Evolutionary conservation across 495 filamentous ascomycete genomes (phyloP).

Genomic region (Aspergillus cavernicola): DNA sequence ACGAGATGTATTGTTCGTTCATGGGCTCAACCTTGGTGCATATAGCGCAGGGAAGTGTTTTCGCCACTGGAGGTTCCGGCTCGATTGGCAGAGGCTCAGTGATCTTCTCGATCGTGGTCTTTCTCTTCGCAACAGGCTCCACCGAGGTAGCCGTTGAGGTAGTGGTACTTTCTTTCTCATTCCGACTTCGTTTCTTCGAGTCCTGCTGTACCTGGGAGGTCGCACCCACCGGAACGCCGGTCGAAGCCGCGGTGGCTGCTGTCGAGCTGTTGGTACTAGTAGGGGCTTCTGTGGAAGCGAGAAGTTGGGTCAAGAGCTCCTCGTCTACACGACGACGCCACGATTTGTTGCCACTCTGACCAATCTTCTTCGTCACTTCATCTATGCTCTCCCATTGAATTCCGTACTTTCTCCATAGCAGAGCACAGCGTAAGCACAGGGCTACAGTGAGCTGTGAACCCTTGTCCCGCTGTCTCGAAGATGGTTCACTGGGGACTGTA

Average conservation of each 20-base stretch:
- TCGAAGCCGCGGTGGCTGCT: constrained; percentile 42
- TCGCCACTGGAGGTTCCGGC: constrained; percentile 72
- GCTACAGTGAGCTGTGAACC: constrained; percentile 71
- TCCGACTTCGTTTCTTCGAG: constrained; percentile 59
- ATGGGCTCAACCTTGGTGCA: constrained; percentile 70
- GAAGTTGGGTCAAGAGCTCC: constrained; percentile 80
- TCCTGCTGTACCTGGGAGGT: constrained; percentile 45
- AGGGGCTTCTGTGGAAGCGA: constrained; percentile 50
- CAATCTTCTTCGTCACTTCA: constrained; percentile 86
- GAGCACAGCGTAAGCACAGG: constrained; percentile 83
- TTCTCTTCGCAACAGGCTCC: constrained; percentile 58
- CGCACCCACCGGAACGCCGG: constrained; percentile 40
- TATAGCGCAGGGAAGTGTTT: constrained; percentile 77
- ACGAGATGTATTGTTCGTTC: constrained; percentile 70
- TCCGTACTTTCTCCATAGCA: constrained; percentile 89
- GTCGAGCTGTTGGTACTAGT: constrained; percentile 44
- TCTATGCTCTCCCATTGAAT: constrained; percentile 97
- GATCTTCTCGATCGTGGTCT: constrained; percentile 49
- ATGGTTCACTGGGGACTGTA: constrained; percentile 64
- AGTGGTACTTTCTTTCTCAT: constrained; percentile 47
- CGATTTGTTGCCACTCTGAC: constrained; percentile 73
- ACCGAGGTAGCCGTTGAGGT: constrained; percentile 45
- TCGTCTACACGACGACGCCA: constrained; percentile 89
- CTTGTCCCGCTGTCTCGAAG: constrained; percentile 65
- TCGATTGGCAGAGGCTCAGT: constrained; percentile 55